phyloP scores from a whole-genome alignment of 176 grass and related monocot species.

The Aegilops longissima region DNA sequence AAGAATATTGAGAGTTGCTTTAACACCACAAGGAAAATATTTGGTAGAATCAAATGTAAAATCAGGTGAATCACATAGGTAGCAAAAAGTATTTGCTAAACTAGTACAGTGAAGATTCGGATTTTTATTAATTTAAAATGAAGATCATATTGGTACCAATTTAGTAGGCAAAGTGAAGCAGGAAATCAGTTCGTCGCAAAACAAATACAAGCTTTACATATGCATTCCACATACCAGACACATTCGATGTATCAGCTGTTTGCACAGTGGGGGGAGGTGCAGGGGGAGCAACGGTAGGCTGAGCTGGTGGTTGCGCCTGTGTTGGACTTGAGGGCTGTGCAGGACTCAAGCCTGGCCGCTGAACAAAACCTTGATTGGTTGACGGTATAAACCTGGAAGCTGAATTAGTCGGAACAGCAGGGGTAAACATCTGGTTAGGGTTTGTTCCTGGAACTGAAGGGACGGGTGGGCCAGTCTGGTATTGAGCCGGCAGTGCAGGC shows the following conservation, averaged over 20 bases:
- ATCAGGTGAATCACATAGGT: not conserved
- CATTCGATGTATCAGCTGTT: constrained; percentile 93
- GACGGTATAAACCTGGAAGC: constrained; percentile 63
- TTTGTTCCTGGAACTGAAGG: constrained; percentile 42
- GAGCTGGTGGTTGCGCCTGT: constrained; percentile 42
- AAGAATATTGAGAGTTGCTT: not conserved
- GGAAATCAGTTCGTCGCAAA: not conserved
- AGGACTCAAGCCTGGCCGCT: constrained; percentile 63
- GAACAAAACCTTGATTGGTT: constrained; percentile 66
- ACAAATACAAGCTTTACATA: not conserved
- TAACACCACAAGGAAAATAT: constrained; percentile 7
- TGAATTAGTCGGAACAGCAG: constrained; percentile 50
- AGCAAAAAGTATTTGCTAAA: not conserved
- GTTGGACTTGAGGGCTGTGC: constrained; percentile 86
- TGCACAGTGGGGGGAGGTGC: constrained; percentile 81
- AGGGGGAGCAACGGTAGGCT: constrained; percentile 48
- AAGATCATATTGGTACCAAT: not conserved
- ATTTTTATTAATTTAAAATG: not conserved
- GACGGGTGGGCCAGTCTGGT: constrained; percentile 42
- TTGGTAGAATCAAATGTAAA: not conserved
- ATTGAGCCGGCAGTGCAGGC: constrained; percentile 48
- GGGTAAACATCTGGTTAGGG: constrained; percentile 58
- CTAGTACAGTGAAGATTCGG: not conserved
- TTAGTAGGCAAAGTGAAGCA: constrained; percentile 14
- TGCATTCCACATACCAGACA: constrained; percentile 61